phyloP scores from a whole-genome alignment of 208 protist genomes.

The Novymonas esmeraldas region DNA sequence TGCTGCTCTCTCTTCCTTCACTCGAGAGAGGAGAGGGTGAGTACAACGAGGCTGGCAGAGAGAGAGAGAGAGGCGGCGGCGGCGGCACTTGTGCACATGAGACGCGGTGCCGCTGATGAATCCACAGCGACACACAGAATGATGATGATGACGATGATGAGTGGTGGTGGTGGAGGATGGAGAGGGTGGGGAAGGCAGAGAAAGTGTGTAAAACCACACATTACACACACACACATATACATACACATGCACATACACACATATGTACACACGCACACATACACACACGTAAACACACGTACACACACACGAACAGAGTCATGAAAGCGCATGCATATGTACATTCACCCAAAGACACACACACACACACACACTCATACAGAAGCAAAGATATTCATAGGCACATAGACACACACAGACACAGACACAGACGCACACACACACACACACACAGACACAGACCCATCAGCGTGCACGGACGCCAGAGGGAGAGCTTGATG shows the following conservation, averaged over 20 bases:
- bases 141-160: no score
- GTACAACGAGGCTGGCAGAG: no score
- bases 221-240: neutral
- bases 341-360: constrained; percentile 6
- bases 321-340: neutral
- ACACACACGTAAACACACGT: neutral
- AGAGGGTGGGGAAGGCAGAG: no score
- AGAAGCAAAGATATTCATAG: neutral
- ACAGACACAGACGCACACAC: neutral
- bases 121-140: no score
- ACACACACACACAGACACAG: neutral
- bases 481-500: neutral
- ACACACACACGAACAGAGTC: neutral
- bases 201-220: no score
- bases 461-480: neutral
- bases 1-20: no score
- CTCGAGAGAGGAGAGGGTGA: no score
- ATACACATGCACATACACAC: constrained; percentile 11
- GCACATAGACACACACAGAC: neutral
- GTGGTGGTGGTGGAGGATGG: no score
- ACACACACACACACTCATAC: constrained; percentile 1
- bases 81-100: no score
- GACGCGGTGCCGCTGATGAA: no score
- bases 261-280: constrained; percentile 4
- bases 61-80: no score